A percentile compares a stretch with the other conserved stretches of the same genome.
Evolutionary conservation across 2,329 filamentous ascomycete species (phyloP).

Genomic region (Parafenestella ontariensis): DNA sequence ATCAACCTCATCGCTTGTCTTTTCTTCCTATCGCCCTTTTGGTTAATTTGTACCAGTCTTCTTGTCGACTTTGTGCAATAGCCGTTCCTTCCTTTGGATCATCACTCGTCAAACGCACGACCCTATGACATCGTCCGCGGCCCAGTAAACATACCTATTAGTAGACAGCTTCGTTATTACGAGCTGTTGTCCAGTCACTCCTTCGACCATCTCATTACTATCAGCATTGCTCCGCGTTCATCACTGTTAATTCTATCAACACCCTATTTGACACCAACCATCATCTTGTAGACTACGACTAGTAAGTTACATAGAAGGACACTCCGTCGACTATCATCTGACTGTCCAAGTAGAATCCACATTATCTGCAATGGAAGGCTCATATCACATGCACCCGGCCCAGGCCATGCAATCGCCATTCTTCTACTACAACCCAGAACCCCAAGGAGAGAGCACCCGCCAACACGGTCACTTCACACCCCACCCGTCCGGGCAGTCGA

Average conservation of each 20-base stretch:
- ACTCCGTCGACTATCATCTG: conserved; percentile 6
- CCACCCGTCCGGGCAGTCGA: conserved; percentile 50
- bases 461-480: conserved; percentile 79
- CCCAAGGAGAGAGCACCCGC: conserved; percentile 68
- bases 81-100: conserved; percentile 50
- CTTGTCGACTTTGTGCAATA: conserved; percentile 39
- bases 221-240: conserved; percentile 27
- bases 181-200: conserved; percentile 52
- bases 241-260: conserved; percentile 36
- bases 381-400: conserved; percentile 60
- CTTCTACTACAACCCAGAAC: conserved; percentile 86
- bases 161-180: conserved; percentile 50
- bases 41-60: conserved; percentile 43
- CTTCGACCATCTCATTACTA: conserved; percentile 37
- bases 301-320: conserved; percentile 31
- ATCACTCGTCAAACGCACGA: conserved; percentile 35
- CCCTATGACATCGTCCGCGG: conserved; percentile 40
- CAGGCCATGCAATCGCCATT: conserved; percentile 75
- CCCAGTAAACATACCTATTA: conserved; percentile 42
- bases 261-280: conserved; percentile 14
- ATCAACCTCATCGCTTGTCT: conserved; percentile 52
- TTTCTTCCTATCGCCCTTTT: conserved; percentile 44
- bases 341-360: not conserved
- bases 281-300: conserved; percentile 20
- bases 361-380: conserved; percentile 67